Percentiles rank a stretch among this genome's conserved stretches.
Evolutionary conservation across 2,329 filamentous ascomycete species (phyloP).

Genomic region (Diaporthe ilicicola): DNA sequence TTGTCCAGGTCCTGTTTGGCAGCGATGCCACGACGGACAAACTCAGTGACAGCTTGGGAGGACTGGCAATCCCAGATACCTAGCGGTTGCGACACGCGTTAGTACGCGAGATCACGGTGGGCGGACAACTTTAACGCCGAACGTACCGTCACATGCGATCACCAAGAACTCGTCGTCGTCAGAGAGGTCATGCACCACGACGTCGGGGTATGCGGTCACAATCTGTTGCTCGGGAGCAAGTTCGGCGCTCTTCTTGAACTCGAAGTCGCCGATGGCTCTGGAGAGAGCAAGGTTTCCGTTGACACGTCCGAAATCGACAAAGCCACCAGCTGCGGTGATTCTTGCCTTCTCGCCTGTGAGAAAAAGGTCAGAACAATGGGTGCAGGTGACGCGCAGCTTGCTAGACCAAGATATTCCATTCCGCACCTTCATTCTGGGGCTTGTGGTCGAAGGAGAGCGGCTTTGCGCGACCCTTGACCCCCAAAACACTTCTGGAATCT

Average conservation of each 20-base stretch:
- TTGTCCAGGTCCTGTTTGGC: conserved; percentile 93
- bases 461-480: conserved; percentile 96
- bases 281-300: conserved; percentile 98
- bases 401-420: background rate
- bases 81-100: conserved; percentile 49
- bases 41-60: conserved; percentile 96
- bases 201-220: conserved; percentile 95
- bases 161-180: conserved; percentile 97
- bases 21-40: conserved; percentile 94
- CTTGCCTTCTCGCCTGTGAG: conserved; percentile 89
- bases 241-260: conserved; percentile 99
- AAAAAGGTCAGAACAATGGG: conserved; percentile 34
- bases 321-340: conserved; percentile 94
- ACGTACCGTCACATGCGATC: conserved; percentile 88
- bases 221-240: conserved; percentile 98
- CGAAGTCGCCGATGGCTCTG: conserved; percentile 97
- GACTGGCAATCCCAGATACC: conserved; percentile 99
- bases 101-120: background rate
- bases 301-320: conserved; percentile 97
- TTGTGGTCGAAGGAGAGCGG: conserved; percentile 99
- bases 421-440: conserved; percentile 92
- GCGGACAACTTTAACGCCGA: background rate
- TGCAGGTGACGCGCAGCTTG: background rate
- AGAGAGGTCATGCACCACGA: conserved; percentile 87
- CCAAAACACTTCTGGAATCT: conserved; percentile 93